Evolutionary conservation across 139 green algal species (phyloP).

Genomic region (Desmodesmus armatus): DNA sequence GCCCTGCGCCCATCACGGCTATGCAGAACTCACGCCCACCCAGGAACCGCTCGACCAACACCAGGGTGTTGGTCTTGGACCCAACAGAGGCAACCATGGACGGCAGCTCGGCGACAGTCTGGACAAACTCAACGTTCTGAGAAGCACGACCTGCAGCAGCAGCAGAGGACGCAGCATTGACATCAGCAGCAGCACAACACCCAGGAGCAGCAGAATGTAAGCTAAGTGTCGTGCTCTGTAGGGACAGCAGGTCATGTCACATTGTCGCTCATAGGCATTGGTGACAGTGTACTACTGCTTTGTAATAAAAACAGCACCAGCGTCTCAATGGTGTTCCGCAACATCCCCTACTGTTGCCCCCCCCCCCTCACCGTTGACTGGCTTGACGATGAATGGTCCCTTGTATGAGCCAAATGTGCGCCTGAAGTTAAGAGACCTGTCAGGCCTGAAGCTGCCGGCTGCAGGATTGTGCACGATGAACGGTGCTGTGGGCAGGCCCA

Average conservation of each 20-base stretch:
- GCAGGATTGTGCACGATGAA: constrained; percentile 10
- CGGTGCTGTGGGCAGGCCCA: constrained; percentile 11
- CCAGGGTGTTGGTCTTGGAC: background rate
- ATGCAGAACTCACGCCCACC: constrained; percentile 8
- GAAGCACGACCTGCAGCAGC: background rate
- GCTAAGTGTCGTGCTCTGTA: too few relatives aligned
- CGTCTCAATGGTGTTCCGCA: too few relatives aligned
- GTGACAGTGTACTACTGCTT: too few relatives aligned
- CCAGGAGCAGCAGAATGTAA: background rate
- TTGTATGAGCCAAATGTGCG: background rate
- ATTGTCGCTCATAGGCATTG: background rate
- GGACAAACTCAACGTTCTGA: constrained; percentile 16
- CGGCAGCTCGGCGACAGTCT: background rate
- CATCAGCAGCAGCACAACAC: too few relatives aligned
- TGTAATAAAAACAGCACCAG: too few relatives aligned
- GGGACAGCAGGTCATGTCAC: background rate
- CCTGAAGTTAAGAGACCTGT: background rate
- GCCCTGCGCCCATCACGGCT: constrained; percentile 1
- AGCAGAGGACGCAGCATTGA: background rate
- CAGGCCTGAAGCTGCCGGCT: background rate
- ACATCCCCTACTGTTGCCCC: background rate
- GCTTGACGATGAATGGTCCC: constrained; percentile 31
- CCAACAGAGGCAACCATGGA: background rate
- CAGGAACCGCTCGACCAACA: constrained; percentile 12
- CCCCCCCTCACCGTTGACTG: constrained; percentile 11